Evolutionary conservation across 305 asterid species (phyloP), one percentile per base, ranked within the genome.

Genomic region (Solanum hybrid): DNA sequence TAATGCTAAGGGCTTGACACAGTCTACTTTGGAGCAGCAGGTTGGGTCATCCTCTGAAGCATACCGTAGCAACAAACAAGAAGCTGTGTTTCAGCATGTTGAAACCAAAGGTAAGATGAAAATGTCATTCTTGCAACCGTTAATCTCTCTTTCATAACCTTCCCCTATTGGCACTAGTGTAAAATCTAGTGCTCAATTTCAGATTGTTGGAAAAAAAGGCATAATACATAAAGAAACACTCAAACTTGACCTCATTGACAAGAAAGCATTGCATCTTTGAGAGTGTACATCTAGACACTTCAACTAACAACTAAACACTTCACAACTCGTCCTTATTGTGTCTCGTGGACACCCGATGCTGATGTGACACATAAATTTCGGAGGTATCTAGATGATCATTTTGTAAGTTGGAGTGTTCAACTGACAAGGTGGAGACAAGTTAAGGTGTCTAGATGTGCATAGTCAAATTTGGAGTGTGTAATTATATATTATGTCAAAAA

Each of bases 41-140:
- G 88, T 92, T 88, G 75, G 80, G 86, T 78, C 88, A 36, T 90
- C 93, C 89, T 89, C 91, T 77, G 91, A 91, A 91, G 89, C 87
- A 85, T 92, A 90, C 87, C 77, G 79, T 78, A 88, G 88, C 66
- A 89, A 90, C 86, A 42, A 81, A 75, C 91, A 90, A 85, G 92
- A 90, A 88, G 88, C 76, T 64, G 91, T 34, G 89, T 78, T 36
- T 88, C 87, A 84, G 19, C 91, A 0, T 84, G 17, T 51, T 84
- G 87, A 51, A 51, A 84, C 87, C 31, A 29, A 84, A 84, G 73
- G 87, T 84, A 71, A 84, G 87, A 45, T 45, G 38, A 82, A 81
- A 81, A 81, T 42, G 72, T 82, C 72, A 45, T 0, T 0, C 38
- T 45, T 17, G 37, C 87, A 42, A 27, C 38, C 72, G 2, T 91